These are phyloP conservation scores for Tolypocladium inflatum DNA, from an alignment of 2,329 filamentous ascomycete species.

Conservation along the genomic window DNA sequence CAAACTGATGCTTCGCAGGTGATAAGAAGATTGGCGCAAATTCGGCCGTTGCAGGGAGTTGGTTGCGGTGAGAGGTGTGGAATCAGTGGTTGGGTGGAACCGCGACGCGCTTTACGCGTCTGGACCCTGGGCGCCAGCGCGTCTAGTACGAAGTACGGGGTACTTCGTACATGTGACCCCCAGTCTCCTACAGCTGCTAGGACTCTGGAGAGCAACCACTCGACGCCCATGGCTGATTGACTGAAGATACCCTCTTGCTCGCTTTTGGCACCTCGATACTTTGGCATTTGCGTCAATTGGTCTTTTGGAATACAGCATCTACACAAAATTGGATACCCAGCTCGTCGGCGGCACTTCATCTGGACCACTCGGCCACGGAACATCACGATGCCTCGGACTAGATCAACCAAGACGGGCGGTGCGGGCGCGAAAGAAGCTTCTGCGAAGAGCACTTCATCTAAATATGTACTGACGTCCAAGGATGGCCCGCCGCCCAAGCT, in stretches of 20 bases:
- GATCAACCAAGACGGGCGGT: slow-evolving; percentile 29
- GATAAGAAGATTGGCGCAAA: background rate
- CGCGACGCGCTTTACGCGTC: slow-evolving; percentile 9
- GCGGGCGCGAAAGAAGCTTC: slow-evolving; percentile 15
- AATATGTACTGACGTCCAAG: slow-evolving; percentile 30
- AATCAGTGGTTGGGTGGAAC: background rate
- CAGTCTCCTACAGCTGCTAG: background rate
- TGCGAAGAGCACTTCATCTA: slow-evolving; percentile 17
- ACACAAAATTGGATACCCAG: background rate
- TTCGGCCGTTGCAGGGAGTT: background rate
- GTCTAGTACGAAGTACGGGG: too few species aligned
- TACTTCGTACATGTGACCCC: too few species aligned
- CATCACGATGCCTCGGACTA: slow-evolving; percentile 37
- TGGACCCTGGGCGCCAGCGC: background rate
- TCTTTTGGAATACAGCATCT: background rate
- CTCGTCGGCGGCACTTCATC: background rate
- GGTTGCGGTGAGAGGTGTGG: background rate
- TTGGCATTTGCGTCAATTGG: too few species aligned
- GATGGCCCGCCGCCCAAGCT: slow-evolving; percentile 39
- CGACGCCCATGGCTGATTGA: background rate
- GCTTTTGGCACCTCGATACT: background rate
- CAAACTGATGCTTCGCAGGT: background rate
- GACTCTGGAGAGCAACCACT: background rate
- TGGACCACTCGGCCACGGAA: background rate
- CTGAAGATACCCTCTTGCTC: background rate